Percentiles rank a stretch among this genome's conserved stretches.
Conservation (phyloP, 2,329 filamentous ascomycete genomes). For the Fusarium siculi region DNA sequence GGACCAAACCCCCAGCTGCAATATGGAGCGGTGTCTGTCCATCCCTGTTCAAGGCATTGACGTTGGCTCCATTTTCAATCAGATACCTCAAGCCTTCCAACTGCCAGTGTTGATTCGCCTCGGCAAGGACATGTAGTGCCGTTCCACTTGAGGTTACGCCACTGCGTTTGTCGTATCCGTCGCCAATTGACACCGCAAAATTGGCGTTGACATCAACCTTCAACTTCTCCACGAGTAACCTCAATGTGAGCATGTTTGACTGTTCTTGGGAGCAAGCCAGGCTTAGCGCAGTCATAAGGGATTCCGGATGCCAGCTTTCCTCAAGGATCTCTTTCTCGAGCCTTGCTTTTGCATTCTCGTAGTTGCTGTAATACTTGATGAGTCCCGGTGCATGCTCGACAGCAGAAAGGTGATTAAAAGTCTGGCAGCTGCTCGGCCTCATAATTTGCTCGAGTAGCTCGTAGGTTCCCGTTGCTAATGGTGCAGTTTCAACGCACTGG, state of each 20-base stretch:
- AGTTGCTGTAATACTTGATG: slow-evolving; percentile 8
- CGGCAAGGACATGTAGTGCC: slow-evolving; percentile 33
- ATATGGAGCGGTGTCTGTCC: slow-evolving; percentile 32
- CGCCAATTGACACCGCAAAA: not conserved
- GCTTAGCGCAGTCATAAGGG: not conserved
- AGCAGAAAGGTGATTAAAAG: not conserved
- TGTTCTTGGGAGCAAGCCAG: slow-evolving; percentile 4
- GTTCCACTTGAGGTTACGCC: slow-evolving; percentile 6
- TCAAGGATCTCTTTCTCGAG: not conserved
- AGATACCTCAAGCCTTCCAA: slow-evolving; percentile 27
- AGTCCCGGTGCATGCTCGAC: not conserved
- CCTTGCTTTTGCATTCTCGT: not conserved
- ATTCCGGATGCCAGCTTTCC: not conserved
- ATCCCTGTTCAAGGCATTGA: not conserved
- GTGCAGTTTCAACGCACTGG: not conserved
- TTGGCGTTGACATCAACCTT: slow-evolving; percentile 27
- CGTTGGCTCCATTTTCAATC: slow-evolving; percentile 18
- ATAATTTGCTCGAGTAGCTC: slow-evolving; percentile 3
- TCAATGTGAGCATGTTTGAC: slow-evolving; percentile 25
- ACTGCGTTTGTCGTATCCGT: not conserved
- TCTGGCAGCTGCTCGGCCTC: not conserved
- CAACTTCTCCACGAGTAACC: slow-evolving; percentile 24
- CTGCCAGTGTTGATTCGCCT: slow-evolving; percentile 30
- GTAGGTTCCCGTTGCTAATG: not conserved
- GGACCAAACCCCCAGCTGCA: not conserved